Evolutionary conservation across 1,139 yeast genomes (phyloP).

Genomic region (Hemisphaericaspora xylanilytica): DNA sequence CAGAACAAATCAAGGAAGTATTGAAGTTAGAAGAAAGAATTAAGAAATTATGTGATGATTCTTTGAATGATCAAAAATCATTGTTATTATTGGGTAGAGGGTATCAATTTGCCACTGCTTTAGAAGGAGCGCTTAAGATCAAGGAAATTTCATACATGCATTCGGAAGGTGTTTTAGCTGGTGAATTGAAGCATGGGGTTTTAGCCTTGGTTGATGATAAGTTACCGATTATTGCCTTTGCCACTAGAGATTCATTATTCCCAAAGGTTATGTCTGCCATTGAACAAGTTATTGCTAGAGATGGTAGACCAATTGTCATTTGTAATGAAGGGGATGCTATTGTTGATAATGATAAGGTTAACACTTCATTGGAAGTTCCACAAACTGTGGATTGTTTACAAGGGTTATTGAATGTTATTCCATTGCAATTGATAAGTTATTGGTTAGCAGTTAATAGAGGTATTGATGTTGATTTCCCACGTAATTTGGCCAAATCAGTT

Average conservation of each 20-base stretch:
- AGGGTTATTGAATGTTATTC: slow-evolving; percentile 92
- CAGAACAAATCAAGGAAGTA: slow-evolving; percentile 79
- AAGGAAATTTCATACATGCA: slow-evolving; percentile 99
- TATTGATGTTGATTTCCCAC: slow-evolving; percentile 96
- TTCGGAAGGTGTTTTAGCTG: slow-evolving; percentile 98
- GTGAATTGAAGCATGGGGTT: slow-evolving; percentile 98
- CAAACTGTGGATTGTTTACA: slow-evolving; percentile 95
- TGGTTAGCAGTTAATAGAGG: slow-evolving; percentile 97
- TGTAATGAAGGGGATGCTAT: slow-evolving; percentile 84
- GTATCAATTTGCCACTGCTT: slow-evolving; percentile 93
- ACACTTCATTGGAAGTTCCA: slow-evolving; percentile 84
- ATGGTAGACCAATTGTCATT: slow-evolving; percentile 93
- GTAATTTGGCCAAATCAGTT: slow-evolving; percentile 97
- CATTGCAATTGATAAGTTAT: slow-evolving; percentile 93
- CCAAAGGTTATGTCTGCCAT: slow-evolving; percentile 96
- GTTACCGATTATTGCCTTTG: slow-evolving; percentile 92
- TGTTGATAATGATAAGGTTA: slow-evolving; percentile 51
- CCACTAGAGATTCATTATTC: slow-evolving; percentile 95
- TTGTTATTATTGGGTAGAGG: slow-evolving; percentile 94
- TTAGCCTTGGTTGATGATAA: slow-evolving; percentile 93
- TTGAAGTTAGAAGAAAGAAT: slow-evolving; percentile 71
- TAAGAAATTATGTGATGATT: slow-evolving; percentile 68
- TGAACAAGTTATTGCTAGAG: slow-evolving; percentile 95
- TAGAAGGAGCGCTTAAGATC: slow-evolving; percentile 97
- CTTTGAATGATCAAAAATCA: slow-evolving; percentile 78